Evolutionary conservation across 1,284 basidiomycete species (phyloP), one percentile per base, ranked within the genome.

Genomic region (Chalciporus sp.): DNA sequence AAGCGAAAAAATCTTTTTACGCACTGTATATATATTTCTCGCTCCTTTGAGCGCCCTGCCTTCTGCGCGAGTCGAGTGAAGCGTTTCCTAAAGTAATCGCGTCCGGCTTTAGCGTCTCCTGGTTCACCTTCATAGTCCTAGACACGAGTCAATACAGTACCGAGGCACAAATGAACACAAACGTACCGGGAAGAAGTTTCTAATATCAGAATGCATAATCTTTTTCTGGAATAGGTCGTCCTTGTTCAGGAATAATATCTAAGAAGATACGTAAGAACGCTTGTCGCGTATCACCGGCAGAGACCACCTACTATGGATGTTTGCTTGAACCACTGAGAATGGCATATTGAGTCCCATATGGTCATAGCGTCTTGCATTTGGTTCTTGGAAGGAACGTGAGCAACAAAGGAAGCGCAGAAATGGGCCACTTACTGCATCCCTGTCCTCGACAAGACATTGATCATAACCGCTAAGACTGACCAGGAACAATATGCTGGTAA

Each of bases 331-430:
- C 94, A 94, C 63, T 93, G 90, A 20, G 90, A 93, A 68, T 93
- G 90, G 74, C 90, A 92, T 77, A 95, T 93, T 42, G 92, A 95
- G 67, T 95, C 94, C 85, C 94, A 97, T 45, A 97, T 92, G 47
- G 93, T 92, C 82, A 97, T 87, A 1, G 94, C 92, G 65, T 96
- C 95, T 74, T 94, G 90, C 94, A 97, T 96, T 87, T 91, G 93
- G 72, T 93, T 95, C 90, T 93, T 62, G 11, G 56, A 28, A n/a
- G 41, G 7, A 23, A 44, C n/a, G 35, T 52, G 35, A 55, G 47
- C 12, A 16, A 29, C 20, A 27, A 47, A 42, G 42, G 49, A 27
- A 19, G 49, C 41, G 27, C 46, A 33, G 46, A 37, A 44, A 42
- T 3, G 31, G 51, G 50, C 9, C 7, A 77, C 87, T 55, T 67